These are phyloP conservation scores for Penicillium sp. DNA, from an alignment of 2,329 filamentous ascomycete genomes.

Conservation along the genomic window DNA sequence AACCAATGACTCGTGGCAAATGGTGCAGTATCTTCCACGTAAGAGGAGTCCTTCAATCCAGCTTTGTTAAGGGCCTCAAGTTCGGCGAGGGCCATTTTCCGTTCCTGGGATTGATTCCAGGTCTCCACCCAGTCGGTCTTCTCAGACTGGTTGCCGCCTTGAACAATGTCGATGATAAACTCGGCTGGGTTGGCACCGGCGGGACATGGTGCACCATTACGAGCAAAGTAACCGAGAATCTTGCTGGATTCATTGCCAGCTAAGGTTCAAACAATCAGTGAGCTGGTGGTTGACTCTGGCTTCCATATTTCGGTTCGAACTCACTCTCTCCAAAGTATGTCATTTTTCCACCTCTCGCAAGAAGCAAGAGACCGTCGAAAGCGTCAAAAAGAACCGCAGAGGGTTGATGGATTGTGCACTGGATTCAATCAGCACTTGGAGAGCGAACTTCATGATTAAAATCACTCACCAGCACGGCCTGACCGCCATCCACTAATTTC, in stretches of 20 bases:
- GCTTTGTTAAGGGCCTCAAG: slow-evolving; percentile 24
- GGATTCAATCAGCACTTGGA: not conserved
- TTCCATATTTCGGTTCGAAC: not conserved
- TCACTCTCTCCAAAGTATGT: slow-evolving; percentile 58
- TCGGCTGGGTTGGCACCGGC: slow-evolving; percentile 50
- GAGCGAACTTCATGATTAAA: not conserved
- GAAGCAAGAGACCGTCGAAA: slow-evolving; percentile 60
- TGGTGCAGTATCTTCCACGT: slow-evolving; percentile 30
- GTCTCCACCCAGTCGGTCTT: slow-evolving; percentile 29
- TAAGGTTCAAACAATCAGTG: slow-evolving; percentile 4
- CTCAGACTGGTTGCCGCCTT: slow-evolving; percentile 18
- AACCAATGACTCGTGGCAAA: slow-evolving; percentile 37
- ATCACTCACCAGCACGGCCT: slow-evolving; percentile 54
- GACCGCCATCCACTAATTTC: slow-evolving; percentile 60
- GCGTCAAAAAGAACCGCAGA: slow-evolving; percentile 60
- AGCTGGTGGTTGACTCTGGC: not conserved
- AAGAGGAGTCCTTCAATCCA: slow-evolving; percentile 13
- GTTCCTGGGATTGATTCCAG: slow-evolving; percentile 29
- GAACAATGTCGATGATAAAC: slow-evolving; percentile 37
- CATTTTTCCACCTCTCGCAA: slow-evolving; percentile 60
- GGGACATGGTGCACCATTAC: slow-evolving; percentile 51
- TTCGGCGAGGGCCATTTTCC: slow-evolving; percentile 18
- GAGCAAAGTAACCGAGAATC: slow-evolving; percentile 45
- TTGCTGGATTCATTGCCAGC: slow-evolving; percentile 37
- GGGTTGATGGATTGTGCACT: slow-evolving; percentile 62